Base-by-base conservation (phyloP, 1,284 basidiomycete genomes). In the Pseudozyma sp. region DNA sequence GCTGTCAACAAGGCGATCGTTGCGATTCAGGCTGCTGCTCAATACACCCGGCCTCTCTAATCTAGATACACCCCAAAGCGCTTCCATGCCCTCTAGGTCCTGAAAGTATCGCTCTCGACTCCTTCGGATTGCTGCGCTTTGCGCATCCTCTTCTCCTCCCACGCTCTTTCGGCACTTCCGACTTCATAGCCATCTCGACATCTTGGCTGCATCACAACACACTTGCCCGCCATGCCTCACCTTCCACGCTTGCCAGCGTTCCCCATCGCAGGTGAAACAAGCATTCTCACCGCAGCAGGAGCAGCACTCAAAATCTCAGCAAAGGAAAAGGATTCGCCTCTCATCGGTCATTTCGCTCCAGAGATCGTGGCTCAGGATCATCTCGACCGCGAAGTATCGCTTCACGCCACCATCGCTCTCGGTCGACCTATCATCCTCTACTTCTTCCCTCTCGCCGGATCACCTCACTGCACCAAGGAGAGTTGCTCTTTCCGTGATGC, bases 391-490 rank as follows among this genome's bases (percentile, higher is more conserved):
- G 12, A 40, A 7, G 72, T 72, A n/a, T 80, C 78, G 3, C 64
- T 82, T 0, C 80, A 80, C 35, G 66, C 77, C 40, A 82, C 80
- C 35, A 79, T 82, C 44, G 35, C 43, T 2, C 60, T 82, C 0
- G 80, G 80, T 1, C 60, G 80, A 31, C 80, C 79, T 7, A 79
- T 82, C 48, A 58, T 79, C 14, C 70, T 82, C 40, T 80, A 68
- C 67, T 82, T 82, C 57, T 82, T 80, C 60, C 80, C 80, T 9
- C 71, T 82, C 5, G 78, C 80, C 14, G 80, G 80, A 10, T 80
- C 80, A 4, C 80, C 80, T 7, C 80, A 80, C 36, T 81, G 78
- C 55, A 81, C 74, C 10, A 65, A 69, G 43, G 70, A 82, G 43
- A 65, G 56, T 25, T 82, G 80, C 48, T 71, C 74, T 3, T 79